Base-by-base conservation (phyloP, 176 grass and related monocot genomes). In the Oryza rufipogon region DNA sequence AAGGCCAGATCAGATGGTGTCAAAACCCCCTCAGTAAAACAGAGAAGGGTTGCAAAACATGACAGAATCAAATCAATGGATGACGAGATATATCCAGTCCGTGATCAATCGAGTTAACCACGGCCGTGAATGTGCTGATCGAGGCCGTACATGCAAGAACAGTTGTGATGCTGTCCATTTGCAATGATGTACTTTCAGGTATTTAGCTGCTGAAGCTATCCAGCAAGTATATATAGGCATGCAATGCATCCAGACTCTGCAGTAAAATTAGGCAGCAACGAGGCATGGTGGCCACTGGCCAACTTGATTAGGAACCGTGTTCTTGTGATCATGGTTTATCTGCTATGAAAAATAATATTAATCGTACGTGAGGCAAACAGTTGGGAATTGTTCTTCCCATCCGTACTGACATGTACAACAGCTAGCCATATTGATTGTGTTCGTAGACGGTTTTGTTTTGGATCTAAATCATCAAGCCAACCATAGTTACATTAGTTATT, bases 201-300 rank as follows among this genome's bases (percentile, higher is more conserved):
- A 47, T n/a, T n/a, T 15, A 6, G 26, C 58, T 63, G 58, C 58
- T 34, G 73, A 75, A 75, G 14, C 47, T 20, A 23, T 47, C 3
- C 13, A 67, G 28, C 39, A 65, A 23, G 42, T 12, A 65, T 5
- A 39, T 5, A 39, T 41, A n/a, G 23, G 67, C 11, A n/a, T n/a
- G 68, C 15, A 69, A 16, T 68, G 66, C 33, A 23, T 71, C 60
- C 61, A 11, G 15, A 26, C 16, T 26, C 63, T 22, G 14, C 67
- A 17, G 51, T 41, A 42, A 46, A 72, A 28, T 73, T 63, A 13
- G 7, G 11, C 69, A 14, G 38, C 15, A 47, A n/a, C 74, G 66
- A 78, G 83, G 23, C 75, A 71, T 28, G 74, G 49, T 56, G 22
- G 66, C 74, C 83, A 47, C 36, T 56, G 15, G 51, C 74, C 83